Percentiles rank a stretch among this genome's conserved stretches.
Evolutionary conservation across 2,329 filamentous ascomycete species (phyloP).

Genomic region (Dactylella cylindrospora): DNA sequence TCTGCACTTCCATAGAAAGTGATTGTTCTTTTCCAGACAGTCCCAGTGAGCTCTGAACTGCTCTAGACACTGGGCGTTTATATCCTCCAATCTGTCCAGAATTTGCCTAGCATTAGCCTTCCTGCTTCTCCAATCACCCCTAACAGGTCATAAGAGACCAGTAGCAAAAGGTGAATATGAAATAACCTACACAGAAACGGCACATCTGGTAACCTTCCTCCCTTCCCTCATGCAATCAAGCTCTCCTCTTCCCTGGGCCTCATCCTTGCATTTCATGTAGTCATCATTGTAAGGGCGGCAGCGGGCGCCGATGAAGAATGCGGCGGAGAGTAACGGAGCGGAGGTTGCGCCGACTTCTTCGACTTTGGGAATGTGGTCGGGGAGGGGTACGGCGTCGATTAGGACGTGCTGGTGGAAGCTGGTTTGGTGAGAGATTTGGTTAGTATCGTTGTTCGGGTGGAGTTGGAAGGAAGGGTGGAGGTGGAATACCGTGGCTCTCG

Average conservation of each 20-base stretch:
- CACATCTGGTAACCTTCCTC: slow-evolving; percentile 92
- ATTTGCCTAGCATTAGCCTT: slow-evolving; percentile 5
- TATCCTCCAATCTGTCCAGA: slow-evolving; percentile 75
- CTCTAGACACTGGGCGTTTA: slow-evolving; percentile 90
- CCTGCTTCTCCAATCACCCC: slow-evolving; percentile 2
- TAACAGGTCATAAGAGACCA: neutral
- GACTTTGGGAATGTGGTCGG: slow-evolving; percentile 86
- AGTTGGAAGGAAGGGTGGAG: neutral
- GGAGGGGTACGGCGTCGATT: slow-evolving; percentile 93
- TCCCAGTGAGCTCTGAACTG: slow-evolving; percentile 94
- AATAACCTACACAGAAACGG: slow-evolving; percentile 81
- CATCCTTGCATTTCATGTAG: slow-evolving; percentile 99
- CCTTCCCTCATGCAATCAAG: slow-evolving; percentile 95
- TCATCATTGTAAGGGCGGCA: slow-evolving; percentile 97
- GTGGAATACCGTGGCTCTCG: slow-evolving; percentile 37
- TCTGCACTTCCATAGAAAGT: slow-evolving; percentile 94
- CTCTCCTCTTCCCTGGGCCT: slow-evolving; percentile 87
- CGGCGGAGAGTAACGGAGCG: slow-evolving; percentile 84
- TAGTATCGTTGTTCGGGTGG: slow-evolving; percentile 8
- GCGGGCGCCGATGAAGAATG: slow-evolving; percentile 94
- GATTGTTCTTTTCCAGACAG: slow-evolving; percentile 96
- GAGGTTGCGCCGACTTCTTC: slow-evolving; percentile 91
- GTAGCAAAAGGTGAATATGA: slow-evolving; percentile 1
- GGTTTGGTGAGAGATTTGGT: slow-evolving; percentile 50
- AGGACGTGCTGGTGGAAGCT: slow-evolving; percentile 95